Evolutionary conservation across 495 filamentous ascomycete species (phyloP), one percentile per base, ranked within the genome.

Genomic region (Lophiotrema nucula): DNA sequence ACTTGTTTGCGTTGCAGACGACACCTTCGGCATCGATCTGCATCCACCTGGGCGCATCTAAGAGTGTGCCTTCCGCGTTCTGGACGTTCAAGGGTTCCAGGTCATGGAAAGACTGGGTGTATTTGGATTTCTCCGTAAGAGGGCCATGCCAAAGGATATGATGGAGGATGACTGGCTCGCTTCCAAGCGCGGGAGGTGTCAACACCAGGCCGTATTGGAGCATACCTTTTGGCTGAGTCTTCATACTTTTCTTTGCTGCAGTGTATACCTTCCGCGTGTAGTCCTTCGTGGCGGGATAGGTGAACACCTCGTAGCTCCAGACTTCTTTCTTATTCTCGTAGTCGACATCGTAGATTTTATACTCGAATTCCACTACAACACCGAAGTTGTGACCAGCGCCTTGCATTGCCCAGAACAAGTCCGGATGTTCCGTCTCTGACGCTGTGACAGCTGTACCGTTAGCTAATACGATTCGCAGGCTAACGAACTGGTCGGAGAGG

Each of bases 231-330:
- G 11, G 23, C 16, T 12, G 19, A 25, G 19, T 26, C 3, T 43
- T 47, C 39, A 47, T 54, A 46, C 53, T 19, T 35, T 56, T 11
- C 26, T 27, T 68, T 72, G 3, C 55, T 68, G 26, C 74, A 69
- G 59, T 76, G 70, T 31, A 65, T 73, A 12, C 73, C 70, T 48
- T 73, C 70, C 46, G 73, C 62, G 18, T 66, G 66, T 13, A 76
- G 65, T 44, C 75, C 53, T 13, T 74, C 64, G 59, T 83, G 81
- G 39, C 69, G 70, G 33, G 72, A 72, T 51, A 75, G 55, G 53
- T 77, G 82, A 16, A 82, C 66, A 8, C 53, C 70, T 54, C 78
- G 72, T 16, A 82, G 70, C 61, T 81, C 71, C 77, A 83, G 21
- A 72, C 73, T 51, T 79, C 53, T 0, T 71, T 77, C 41, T 71